phyloP scores from a whole-genome alignment of 2,329 filamentous ascomycete genomes.

The Stachybotrys chartarum region DNA sequence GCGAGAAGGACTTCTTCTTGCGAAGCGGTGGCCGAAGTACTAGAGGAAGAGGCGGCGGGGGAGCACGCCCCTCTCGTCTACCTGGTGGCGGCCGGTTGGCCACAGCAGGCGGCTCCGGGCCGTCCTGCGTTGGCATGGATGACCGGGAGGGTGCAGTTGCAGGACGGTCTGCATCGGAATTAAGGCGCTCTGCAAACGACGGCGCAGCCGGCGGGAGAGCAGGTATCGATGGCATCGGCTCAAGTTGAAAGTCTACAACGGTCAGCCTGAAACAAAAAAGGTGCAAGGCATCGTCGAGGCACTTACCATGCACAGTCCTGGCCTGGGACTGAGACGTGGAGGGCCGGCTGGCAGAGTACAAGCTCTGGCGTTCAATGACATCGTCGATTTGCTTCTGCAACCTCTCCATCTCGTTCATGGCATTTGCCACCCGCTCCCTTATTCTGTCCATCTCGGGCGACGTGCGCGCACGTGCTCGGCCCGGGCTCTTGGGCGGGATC shows the following conservation, averaged over 20 bases:
- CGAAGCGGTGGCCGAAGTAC: constrained; percentile 52
- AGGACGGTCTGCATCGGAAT: constrained; percentile 33
- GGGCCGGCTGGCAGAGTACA: constrained; percentile 46
- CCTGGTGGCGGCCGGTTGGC: constrained; percentile 14
- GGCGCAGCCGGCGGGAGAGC: constrained; percentile 49
- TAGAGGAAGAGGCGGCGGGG: constrained; percentile 50
- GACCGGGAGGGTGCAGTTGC: constrained; percentile 25
- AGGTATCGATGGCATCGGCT: constrained; percentile 49
- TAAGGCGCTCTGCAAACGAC: constrained; percentile 50
- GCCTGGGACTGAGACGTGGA: constrained; percentile 40
- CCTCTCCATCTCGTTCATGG: constrained; percentile 51
- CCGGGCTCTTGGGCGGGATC: constrained; percentile 35
- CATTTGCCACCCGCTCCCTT: constrained; percentile 47
- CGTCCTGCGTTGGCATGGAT: constrained; percentile 17
- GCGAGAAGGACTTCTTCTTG: constrained; percentile 61
- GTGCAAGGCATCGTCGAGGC: not conserved
- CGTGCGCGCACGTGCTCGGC: constrained; percentile 34
- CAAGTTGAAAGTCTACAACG: constrained; percentile 27
- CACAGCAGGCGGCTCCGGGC: constrained; percentile 15
- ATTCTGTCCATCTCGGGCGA: constrained; percentile 42
- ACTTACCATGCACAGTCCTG: constrained; percentile 22
- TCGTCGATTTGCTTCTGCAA: constrained; percentile 54
- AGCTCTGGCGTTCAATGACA: constrained; percentile 52
- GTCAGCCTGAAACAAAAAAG: constrained; percentile 3
- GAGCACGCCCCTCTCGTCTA: constrained; percentile 25